These are phyloP conservation scores for Fusarium anguioides DNA, from an alignment of 2,329 filamentous ascomycete species.

Conservation along the genomic window DNA sequence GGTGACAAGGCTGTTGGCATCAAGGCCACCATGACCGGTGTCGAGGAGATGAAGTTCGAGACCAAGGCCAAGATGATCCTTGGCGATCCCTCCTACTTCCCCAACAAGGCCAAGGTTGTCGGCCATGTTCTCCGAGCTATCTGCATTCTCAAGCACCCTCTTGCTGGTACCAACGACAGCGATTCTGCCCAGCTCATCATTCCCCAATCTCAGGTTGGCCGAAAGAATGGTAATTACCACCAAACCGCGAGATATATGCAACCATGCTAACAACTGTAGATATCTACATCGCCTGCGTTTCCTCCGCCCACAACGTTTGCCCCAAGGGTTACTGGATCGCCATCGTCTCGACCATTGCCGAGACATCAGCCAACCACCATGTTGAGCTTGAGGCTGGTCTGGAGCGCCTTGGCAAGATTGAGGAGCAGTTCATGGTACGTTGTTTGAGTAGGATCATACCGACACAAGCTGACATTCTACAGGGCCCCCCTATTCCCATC, in stretches of 20 bases:
- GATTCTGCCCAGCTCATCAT: constrained; percentile 97
- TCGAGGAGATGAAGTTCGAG: constrained; percentile 92
- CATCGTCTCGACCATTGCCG: constrained; percentile 97
- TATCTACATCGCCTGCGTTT: constrained; percentile 97
- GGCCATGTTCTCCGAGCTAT: constrained; percentile 96
- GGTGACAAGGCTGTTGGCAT: constrained; percentile 90
- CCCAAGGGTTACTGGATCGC: constrained; percentile 99
- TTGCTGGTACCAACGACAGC: constrained; percentile 86
- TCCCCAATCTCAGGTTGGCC: constrained; percentile 94
- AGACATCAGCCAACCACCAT: constrained; percentile 92
- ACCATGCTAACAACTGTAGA: constrained; percentile 62
- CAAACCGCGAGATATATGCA: not conserved
- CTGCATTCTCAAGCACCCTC: constrained; percentile 95
- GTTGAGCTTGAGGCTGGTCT: constrained; percentile 93
- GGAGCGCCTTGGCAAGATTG: constrained; percentile 89
- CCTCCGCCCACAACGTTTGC: constrained; percentile 96
- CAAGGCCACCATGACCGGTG: constrained; percentile 95
- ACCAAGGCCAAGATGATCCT: constrained; percentile 97
- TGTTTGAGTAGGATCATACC: not conserved
- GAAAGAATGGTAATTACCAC: constrained; percentile 82
- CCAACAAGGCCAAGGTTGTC: constrained; percentile 84
- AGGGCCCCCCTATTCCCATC: constrained; percentile 87
- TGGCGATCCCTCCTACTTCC: constrained; percentile 97
- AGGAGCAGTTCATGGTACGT: constrained; percentile 93
- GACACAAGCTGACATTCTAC: not conserved